These are phyloP conservation scores for Penicillium sclerotigenum DNA, from an alignment of 2,329 filamentous ascomycete species.

Conservation along the genomic window DNA sequence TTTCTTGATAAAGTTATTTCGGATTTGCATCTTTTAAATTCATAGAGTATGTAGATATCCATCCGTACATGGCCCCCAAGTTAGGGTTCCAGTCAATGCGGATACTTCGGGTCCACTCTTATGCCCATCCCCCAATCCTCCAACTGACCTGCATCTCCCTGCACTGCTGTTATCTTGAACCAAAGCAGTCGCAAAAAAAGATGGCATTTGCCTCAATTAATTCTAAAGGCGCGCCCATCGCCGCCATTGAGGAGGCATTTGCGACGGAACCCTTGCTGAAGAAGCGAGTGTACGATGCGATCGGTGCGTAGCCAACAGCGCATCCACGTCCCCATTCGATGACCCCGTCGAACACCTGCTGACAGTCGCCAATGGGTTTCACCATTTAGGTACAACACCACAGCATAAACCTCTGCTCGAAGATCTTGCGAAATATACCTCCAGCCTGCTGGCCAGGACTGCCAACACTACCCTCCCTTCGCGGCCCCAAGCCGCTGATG, in stretches of 20 bases:
- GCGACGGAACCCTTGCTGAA: conserved; percentile 38
- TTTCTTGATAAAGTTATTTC: background rate
- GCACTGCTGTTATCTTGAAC: conserved; percentile 12
- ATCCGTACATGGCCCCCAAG: background rate
- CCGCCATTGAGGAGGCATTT: conserved; percentile 42
- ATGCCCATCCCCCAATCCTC: conserved; percentile 16
- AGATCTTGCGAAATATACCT: conserved; percentile 49
- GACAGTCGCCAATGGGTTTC: conserved; percentile 10
- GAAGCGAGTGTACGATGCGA: conserved; percentile 44
- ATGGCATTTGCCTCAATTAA: conserved; percentile 43
- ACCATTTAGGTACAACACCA: conserved; percentile 34
- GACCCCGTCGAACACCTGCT: conserved; percentile 10
- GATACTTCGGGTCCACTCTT: conserved; percentile 11
- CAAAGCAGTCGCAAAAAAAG: conserved; percentile 20
- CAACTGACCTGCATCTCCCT: conserved; percentile 11
- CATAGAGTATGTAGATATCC: background rate
- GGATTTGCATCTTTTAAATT: background rate
- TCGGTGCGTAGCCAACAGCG: conserved; percentile 34
- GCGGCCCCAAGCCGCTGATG: conserved; percentile 26
- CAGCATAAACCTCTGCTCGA: conserved; percentile 45
- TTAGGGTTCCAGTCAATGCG: conserved; percentile 5
- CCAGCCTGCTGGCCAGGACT: conserved; percentile 36
- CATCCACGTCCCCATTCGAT: conserved; percentile 8
- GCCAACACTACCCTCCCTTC: conserved; percentile 26
- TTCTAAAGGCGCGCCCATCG: conserved; percentile 21